A percentile compares a stretch with the other conserved stretches of the same genome.
phyloP scores from a whole-genome alignment of 164 flowering plant genomes.

The Vitis riparia region DNA sequence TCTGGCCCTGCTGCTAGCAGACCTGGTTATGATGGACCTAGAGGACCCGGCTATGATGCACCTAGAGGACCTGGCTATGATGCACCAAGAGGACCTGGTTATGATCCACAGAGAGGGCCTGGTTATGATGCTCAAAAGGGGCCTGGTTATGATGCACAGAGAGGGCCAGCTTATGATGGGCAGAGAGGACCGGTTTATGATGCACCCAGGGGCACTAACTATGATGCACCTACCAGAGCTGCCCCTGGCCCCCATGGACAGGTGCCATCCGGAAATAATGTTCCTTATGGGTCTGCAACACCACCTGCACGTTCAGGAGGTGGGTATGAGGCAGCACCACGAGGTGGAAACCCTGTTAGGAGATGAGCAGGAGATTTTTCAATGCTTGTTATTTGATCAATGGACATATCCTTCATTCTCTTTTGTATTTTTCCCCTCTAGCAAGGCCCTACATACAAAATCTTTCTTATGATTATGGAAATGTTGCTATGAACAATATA shows the following conservation, averaged over 20 bases:
- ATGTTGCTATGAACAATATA: too few relatives aligned
- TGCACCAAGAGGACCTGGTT: constrained; percentile 26
- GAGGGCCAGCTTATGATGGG: constrained; percentile 12
- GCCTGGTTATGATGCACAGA: constrained; percentile 25
- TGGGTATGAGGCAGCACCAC: constrained; percentile 41
- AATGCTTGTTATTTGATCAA: neutral
- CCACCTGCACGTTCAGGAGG: constrained; percentile 45
- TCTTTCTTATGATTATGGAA: too few relatives aligned
- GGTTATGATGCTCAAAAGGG: constrained; percentile 30
- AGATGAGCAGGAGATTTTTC: constrained; percentile 31
- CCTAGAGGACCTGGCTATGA: constrained; percentile 29
- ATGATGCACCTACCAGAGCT: constrained; percentile 34
- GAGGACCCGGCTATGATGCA: constrained; percentile 24
- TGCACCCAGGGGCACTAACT: constrained; percentile 18
- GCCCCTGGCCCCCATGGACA: constrained; percentile 42
- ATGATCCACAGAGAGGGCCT: constrained; percentile 27
- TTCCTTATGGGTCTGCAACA: constrained; percentile 46
- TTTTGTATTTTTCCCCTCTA: too few relatives aligned
- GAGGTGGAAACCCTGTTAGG: constrained; percentile 47
- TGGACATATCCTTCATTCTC: neutral
- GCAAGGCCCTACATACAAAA: too few relatives aligned
- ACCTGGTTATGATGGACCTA: constrained; percentile 23
- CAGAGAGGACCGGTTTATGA: constrained; percentile 12
- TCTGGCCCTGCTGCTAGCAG: constrained; percentile 29
- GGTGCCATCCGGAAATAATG: constrained; percentile 27